Evolutionary conservation across 208 protist species (phyloP), one percentile per base, ranked within the genome.

Genomic region (Wallacemonas sp.): DNA sequence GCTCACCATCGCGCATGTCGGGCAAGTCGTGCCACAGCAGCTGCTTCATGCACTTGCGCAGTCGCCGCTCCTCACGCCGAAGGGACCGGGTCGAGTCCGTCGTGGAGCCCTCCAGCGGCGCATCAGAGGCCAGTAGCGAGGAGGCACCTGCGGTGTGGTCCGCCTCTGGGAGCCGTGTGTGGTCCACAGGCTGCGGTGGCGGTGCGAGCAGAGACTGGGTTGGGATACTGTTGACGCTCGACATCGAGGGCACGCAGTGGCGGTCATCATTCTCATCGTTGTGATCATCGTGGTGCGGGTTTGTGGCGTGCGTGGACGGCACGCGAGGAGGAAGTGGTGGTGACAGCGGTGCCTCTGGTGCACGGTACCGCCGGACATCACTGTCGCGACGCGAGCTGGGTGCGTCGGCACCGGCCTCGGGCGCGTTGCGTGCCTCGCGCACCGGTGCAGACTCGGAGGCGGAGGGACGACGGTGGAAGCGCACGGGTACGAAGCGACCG

Each of bases 21-120:
- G 82, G 82, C 26, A 85, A 61, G 14, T 85, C 76, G 43, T 63
- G 68, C 74, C 78, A 81, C 5, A 89, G 70, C 9, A 92, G 72
- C 65, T 69, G 63, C 73, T 88, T 84, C 65, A 92, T 74, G 23
- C 60, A 70, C 41, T 65, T 70, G 19, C 78, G 80, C 33, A 92
- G 62, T 16, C 61, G 69, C 0, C 76, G 74, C 77, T 85, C 80
- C 64, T 85, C 70, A 24, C 57, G 74, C 2, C 60, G 61, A 32
- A 78, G 71, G 32, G 56, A 61, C 1, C 43, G 61, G 24, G 24
- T 4, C 4, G 26, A 57, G 14, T 48, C 46, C 54, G 30, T 11
- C 11, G 49, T 30, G n/a, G 44, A 36, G 17, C 34, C 14, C 24
- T 16, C 34, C 27, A 57, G 1, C 19, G 38, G 49, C 2, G 27